Conservation (phyloP, 768 basidiomycete species). For the Naganishia vishniacii region DNA sequence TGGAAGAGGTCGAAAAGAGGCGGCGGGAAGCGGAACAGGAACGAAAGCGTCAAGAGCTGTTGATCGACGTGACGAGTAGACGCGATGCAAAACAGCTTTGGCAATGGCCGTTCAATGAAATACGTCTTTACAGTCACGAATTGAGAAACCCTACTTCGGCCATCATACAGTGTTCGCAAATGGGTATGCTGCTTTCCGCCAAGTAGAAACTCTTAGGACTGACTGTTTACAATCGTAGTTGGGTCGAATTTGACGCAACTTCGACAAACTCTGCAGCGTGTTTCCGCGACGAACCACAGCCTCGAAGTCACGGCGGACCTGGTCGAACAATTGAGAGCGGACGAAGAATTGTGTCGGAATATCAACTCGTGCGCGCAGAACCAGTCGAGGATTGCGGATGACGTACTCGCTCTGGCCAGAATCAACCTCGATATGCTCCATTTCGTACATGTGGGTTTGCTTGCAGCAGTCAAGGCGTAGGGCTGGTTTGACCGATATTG, state of each 20-base stretch:
- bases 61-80: slow-evolving; percentile 52
- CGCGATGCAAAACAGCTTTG: too few species aligned
- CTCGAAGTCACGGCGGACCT: slow-evolving; percentile 36
- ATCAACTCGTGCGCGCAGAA: slow-evolving; percentile 50
- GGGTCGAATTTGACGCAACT: slow-evolving; percentile 10
- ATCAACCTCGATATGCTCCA: slow-evolving; percentile 48
- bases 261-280: slow-evolving; percentile 29
- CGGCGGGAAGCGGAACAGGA: slow-evolving; percentile 46
- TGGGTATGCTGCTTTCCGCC: slow-evolving; percentile 46
- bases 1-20: slow-evolving; percentile 41
- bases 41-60: slow-evolving; percentile 49
- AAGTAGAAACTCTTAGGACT: too few species aligned
- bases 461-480: slow-evolving; percentile 23
- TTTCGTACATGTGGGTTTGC: slow-evolving; percentile 33
- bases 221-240: background rate
- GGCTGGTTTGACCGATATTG: too few species aligned
- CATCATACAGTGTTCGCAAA: slow-evolving; percentile 46
- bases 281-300: slow-evolving; percentile 16
- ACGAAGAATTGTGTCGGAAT: slow-evolving; percentile 48
- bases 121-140: too few species aligned
- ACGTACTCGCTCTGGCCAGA: slow-evolving; percentile 50
- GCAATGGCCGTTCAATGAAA: too few species aligned
- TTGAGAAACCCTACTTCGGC: slow-evolving; percentile 44
- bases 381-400: slow-evolving; percentile 51
- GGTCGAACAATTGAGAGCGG: slow-evolving; percentile 41